These are phyloP conservation scores for Rosa chinensis DNA, from an alignment of 306 rosid species.

Conservation along the genomic window DNA sequence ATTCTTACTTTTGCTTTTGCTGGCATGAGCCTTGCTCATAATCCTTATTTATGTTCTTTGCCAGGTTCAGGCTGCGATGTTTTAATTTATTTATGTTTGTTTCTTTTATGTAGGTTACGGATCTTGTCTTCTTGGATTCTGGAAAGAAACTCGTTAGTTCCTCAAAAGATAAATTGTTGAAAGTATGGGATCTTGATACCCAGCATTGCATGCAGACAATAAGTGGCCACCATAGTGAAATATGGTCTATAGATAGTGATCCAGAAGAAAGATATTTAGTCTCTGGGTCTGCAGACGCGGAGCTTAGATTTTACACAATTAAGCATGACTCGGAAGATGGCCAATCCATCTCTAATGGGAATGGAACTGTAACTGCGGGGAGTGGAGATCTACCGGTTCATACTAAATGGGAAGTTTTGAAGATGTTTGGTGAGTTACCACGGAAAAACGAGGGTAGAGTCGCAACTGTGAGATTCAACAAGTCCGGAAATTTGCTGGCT, in stretches of 20 bases:
- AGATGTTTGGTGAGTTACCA: conserved; percentile 80
- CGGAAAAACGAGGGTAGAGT: conserved; percentile 79
- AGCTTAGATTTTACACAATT: conserved; percentile 73
- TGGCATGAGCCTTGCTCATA: neutral
- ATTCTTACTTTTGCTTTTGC: neutral
- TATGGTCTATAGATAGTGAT: conserved; percentile 87
- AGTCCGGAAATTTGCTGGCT: conserved; percentile 77
- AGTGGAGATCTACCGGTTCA: conserved; percentile 41
- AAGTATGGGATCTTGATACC: conserved; percentile 99
- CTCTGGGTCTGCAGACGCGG: conserved; percentile 85
- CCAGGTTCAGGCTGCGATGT: neutral
- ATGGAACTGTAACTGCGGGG: conserved; percentile 27
- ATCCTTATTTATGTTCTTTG: neutral
- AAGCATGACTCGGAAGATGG: conserved; percentile 52
- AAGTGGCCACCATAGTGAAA: conserved; percentile 92
- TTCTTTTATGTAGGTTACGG: conserved; percentile 68
- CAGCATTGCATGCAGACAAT: conserved; percentile 95
- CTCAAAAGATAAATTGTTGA: conserved; percentile 88
- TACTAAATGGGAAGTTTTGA: conserved; percentile 77
- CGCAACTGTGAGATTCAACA: conserved; percentile 75
- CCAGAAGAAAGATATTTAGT: conserved; percentile 71
- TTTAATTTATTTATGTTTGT: conserved; percentile 5
- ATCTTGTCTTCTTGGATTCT: conserved; percentile 65
- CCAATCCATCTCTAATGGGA: conserved; percentile 29
- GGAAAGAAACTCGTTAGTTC: conserved; percentile 84